Evolutionary conservation across 495 filamentous ascomycete genomes (phyloP), one percentile per base, ranked within the genome.

Genomic region (Pyrenula aspistea): DNA sequence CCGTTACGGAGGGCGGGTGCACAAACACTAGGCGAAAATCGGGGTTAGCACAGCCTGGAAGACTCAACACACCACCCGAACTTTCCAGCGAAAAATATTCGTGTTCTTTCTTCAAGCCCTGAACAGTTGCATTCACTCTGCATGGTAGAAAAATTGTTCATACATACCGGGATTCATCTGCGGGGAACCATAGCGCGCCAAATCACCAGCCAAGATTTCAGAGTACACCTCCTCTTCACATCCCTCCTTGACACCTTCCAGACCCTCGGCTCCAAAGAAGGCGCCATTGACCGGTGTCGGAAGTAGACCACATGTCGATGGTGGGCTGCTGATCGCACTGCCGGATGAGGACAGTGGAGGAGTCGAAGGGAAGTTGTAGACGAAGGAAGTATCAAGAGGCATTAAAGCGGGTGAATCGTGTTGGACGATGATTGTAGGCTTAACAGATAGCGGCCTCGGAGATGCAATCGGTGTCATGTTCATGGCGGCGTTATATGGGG

Each of bases 91-190:
- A n/a, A n/a, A n/a, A n/a, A n/a, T n/a, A n/a, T n/a, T n/a, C n/a
- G n/a, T n/a, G n/a, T n/a, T n/a, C n/a, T n/a, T n/a, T n/a, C n/a
- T n/a, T n/a, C n/a, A n/a, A n/a, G n/a, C n/a, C n/a, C n/a, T n/a
- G n/a, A n/a, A 11, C 22, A 24, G 24, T 58, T 24, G 25, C 25
- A n/a, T n/a, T n/a, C n/a, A n/a, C n/a, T n/a, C n/a, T n/a, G n/a
- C n/a, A n/a, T n/a, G n/a, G n/a, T n/a, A n/a, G n/a, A n/a, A 64
- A 61, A 42, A 51, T 50, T n/a, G 54, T 59, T 63, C 63, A 61
- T 60, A 85, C 89, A 71, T 86, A 96, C 91, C 87, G 82, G 93
- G 93, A 65, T 91, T 93, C 77, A 97, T 79, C 10, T 89, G 89
- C 57, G 93, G 91, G 22, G 90, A 94, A 19, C 78, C 79, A 49